Evolutionary conservation across 1,284 basidiomycete species (phyloP), one percentile per base, ranked within the genome.

Genomic region (Microbotryum violaceum): DNA sequence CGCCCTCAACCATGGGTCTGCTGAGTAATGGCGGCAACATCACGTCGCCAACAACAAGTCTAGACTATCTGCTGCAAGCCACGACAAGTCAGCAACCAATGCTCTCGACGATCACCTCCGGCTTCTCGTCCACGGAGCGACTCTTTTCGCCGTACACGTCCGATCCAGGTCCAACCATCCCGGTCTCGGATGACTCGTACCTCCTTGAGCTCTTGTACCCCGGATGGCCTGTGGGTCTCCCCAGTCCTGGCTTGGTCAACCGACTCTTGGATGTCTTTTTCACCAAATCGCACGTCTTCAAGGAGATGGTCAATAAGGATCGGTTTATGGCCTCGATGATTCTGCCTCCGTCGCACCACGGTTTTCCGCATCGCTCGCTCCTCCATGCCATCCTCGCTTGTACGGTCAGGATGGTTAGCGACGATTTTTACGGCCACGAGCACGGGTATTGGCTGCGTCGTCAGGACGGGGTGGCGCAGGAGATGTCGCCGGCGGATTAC

Each of bases 321-420:
- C 83, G 85, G 20, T 89, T 91, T 75, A 75, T 89, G 37, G 79
- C 84, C 31, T 84, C 85, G 9, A 79, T 91, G 80, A 81, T 82
- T 66, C 77, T 89, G 54, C 82, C 87, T 63, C 88, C 89, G 4
- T 81, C 82, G 66, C 85, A 88, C 71, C 80, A 83, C 10, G 81
- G 80, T 31, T 91, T 91, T 71, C 89, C 89, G 45, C 89, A 90
- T 76, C 81, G 84, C 20, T 85, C 87, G 2, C 81, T 91, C 62
- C 76, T 91, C 49, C 89, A 91, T 75, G 86, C 88, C 64, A 89
- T 91, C 61, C 89, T 88, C 70, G 87, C 88, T 20, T 84, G 84
- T 49, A 85, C 88, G 20, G 89, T 87, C 45, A 82, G 88, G 31
- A 88, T 88, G 85, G 83, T 86, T 23, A 82, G 83, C 57, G 82